Evolutionary conservation across 1,284 basidiomycete genomes (phyloP).

Genomic region (Tilletia indica): DNA sequence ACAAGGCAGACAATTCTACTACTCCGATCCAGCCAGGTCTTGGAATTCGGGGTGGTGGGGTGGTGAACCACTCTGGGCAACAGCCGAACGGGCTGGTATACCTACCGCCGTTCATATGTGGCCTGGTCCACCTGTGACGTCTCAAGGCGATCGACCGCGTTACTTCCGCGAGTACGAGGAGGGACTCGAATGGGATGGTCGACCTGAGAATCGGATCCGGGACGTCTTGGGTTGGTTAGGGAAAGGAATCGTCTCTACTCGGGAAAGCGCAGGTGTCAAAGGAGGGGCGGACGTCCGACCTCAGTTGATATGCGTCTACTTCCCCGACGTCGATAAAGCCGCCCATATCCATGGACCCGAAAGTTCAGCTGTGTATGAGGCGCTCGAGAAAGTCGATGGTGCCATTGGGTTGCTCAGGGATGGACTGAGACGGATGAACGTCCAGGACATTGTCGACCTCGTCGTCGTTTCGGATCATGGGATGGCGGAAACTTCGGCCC

Average conservation of each 20-base stretch:
- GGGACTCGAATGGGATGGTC: constrained; percentile 29
- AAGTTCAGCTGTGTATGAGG: constrained; percentile 55
- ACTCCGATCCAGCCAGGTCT: constrained; percentile 31
- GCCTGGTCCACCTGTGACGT: constrained; percentile 41
- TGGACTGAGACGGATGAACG: constrained; percentile 69
- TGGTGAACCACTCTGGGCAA: constrained; percentile 39
- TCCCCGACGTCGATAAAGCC: constrained; percentile 61
- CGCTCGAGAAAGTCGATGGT: constrained; percentile 68
- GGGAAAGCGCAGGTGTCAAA: background rate
- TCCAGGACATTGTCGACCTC: constrained; percentile 78
- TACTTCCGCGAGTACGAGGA: constrained; percentile 39
- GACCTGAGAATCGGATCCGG: constrained; percentile 19
- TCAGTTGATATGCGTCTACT: constrained; percentile 60
- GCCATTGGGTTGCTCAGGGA: constrained; percentile 71
- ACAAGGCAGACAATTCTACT: constrained; percentile 31
- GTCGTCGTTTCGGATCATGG: constrained; percentile 90
- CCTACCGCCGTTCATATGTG: constrained; percentile 37
- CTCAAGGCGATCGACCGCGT: constrained; percentile 16
- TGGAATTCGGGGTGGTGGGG: constrained; percentile 39
- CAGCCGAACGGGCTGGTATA: constrained; percentile 27
- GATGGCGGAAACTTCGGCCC: constrained; percentile 74
- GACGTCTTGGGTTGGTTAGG: constrained; percentile 36
- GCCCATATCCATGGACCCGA: constrained; percentile 76
- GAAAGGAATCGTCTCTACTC: background rate
- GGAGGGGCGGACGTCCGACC: constrained; percentile 25